Evolutionary conservation across 352 stramenopile species (phyloP).

Genomic region (Globisporangium viniferum): DNA sequence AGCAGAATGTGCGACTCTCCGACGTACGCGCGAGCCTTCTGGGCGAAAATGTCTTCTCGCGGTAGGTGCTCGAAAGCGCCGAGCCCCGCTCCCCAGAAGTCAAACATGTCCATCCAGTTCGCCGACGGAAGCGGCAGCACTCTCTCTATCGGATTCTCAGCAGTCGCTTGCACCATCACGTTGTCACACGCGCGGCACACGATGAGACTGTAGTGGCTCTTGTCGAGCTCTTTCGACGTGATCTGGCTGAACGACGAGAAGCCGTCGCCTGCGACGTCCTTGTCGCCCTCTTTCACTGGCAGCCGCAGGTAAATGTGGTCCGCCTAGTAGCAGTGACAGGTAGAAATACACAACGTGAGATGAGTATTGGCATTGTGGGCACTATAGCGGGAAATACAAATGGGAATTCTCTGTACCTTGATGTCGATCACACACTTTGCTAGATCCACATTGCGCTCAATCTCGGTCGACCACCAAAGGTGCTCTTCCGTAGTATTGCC

Average conservation of each 20-base stretch:
- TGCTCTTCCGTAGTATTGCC: not conserved
- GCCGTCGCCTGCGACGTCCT: conserved; percentile 37
- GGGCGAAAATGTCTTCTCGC: conserved; percentile 58
- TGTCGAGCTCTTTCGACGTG: conserved; percentile 33
- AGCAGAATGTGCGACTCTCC: conserved; percentile 64
- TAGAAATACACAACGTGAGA: not conserved
- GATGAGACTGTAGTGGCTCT: conserved; percentile 39
- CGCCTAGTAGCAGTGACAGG: not conserved
- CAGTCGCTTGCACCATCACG: conserved; percentile 14
- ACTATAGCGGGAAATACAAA: not conserved
- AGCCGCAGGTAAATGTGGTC: conserved; percentile 72
- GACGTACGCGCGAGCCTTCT: conserved; percentile 49
- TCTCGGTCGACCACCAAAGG: conserved; percentile 44
- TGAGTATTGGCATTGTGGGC: not conserved
- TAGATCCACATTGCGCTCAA: conserved; percentile 54
- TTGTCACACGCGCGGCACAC: conserved; percentile 41
- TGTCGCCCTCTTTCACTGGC: conserved; percentile 44
- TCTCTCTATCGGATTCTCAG: conserved; percentile 34
- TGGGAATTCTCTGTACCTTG: conserved; percentile 1
- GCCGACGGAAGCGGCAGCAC: conserved; percentile 69
- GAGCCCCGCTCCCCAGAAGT: conserved; percentile 79
- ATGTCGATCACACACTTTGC: conserved; percentile 21
- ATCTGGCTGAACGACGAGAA: conserved; percentile 63
- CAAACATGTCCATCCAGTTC: conserved; percentile 88
- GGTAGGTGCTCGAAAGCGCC: conserved; percentile 81